A percentile compares a stretch with the other conserved stretches of the same genome.
Evolutionary conservation across 371 early-diverging fungal species (phyloP).

Genomic region (Mucor plumbeus): DNA sequence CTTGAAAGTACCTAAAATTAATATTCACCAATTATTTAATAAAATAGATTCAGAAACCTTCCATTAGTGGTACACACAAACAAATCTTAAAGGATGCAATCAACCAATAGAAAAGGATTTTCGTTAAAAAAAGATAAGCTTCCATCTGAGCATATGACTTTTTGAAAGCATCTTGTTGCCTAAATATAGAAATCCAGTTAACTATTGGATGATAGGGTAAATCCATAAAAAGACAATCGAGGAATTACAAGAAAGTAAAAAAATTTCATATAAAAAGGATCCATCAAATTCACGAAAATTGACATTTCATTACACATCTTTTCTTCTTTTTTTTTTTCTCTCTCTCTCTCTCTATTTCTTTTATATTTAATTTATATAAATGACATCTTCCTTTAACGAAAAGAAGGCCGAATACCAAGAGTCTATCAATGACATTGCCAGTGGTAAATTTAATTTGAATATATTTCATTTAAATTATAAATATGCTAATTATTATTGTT

Average conservation of each 20-base stretch:
- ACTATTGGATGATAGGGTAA: conserved; percentile 18
- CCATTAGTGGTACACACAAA: conserved; percentile 8
- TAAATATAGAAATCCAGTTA: conserved; percentile 8
- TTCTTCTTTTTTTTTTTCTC: neutral
- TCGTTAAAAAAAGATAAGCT: conserved; percentile 16
- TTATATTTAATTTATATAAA: neutral
- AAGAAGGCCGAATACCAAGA: conserved; percentile 21
- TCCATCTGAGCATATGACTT: conserved; percentile 23
- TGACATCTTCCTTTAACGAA: conserved; percentile 17
- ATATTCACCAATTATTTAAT: neutral
- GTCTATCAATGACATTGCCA: conserved; percentile 16
- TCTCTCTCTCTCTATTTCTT: too few species aligned
- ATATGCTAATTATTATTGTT: too few species aligned
- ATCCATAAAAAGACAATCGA: neutral
- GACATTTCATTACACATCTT: neutral
- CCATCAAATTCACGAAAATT: neutral
- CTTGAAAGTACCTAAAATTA: neutral
- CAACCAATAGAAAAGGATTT: conserved; percentile 8
- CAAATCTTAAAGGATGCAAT: conserved; percentile 1
- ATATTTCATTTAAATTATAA: neutral
- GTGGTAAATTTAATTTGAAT: conserved; percentile 11
- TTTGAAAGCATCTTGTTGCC: conserved; percentile 2
- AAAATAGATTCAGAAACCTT: conserved; percentile 1
- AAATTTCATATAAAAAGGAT: conserved; percentile 13
- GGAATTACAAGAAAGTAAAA: neutral